phyloP scores from a whole-genome alignment of 345 rosid genomes.

The Litchi chinensis region DNA sequence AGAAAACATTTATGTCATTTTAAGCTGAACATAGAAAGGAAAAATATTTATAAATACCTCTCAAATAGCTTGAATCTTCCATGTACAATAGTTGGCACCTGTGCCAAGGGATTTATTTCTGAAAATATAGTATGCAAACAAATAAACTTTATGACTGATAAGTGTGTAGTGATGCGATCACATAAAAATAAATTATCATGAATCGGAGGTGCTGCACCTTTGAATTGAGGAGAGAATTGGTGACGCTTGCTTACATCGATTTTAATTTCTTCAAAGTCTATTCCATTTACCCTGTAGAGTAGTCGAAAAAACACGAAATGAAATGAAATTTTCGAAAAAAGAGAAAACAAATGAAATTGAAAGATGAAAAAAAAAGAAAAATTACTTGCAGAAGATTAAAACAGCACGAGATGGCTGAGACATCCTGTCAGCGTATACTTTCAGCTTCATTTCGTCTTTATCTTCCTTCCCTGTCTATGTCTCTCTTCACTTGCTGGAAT shows the following conservation, averaged over 20 bases:
- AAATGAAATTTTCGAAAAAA: neutral
- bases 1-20: too few species aligned
- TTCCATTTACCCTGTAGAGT: conserved; percentile 53
- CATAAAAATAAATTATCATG: neutral
- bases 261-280: conserved; percentile 75
- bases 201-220: conserved; percentile 37
- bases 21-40: neutral
- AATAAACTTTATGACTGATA: neutral
- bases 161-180: too few species aligned
- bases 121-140: conserved; percentile 21
- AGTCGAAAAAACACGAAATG: neutral
- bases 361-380: neutral
- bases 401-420: conserved; percentile 88
- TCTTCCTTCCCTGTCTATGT: too few species aligned
- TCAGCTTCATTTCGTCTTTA: conserved; percentile 47
- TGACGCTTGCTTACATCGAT: conserved; percentile 53
- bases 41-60: conserved; percentile 47
- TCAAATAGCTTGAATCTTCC: conserved; percentile 82
- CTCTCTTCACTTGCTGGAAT: too few species aligned
- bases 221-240: conserved; percentile 63
- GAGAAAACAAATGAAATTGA: neutral
- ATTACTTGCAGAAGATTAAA: conserved; percentile 87
- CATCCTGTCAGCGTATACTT: conserved; percentile 70
- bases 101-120: conserved; percentile 71
- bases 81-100: conserved; percentile 78